Percentiles rank a stretch among this genome's conserved stretches.
Evolutionary conservation across 1,284 basidiomycete genomes (phyloP).

Genomic region (Cutaneotrichosporon sp.): DNA sequence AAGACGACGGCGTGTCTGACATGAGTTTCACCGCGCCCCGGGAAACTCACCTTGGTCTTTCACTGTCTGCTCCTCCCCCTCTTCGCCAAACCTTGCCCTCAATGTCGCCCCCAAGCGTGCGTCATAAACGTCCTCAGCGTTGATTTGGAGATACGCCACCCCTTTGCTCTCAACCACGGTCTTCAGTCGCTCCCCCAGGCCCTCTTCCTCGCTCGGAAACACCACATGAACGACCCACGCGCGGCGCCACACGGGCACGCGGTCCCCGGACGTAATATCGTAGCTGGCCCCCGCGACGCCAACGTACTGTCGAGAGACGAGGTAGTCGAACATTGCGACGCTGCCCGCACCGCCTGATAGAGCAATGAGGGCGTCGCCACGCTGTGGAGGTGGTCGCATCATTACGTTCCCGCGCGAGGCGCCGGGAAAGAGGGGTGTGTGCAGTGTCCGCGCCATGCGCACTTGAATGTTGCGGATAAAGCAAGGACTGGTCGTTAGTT

Average conservation of each 20-base stretch:
- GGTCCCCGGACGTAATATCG: slow-evolving; percentile 33
- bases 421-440: slow-evolving; percentile 24
- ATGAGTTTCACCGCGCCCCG: neutral
- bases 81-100: neutral
- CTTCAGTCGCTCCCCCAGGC: slow-evolving; percentile 20
- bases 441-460: slow-evolving; percentile 27
- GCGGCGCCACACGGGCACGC: slow-evolving; percentile 33
- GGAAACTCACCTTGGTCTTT: slow-evolving; percentile 20
- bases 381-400: slow-evolving; percentile 25
- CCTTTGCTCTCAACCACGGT: slow-evolving; percentile 19
- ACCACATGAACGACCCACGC: slow-evolving; percentile 45
- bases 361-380: slow-evolving; percentile 28
- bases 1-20: no score
- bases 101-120: slow-evolving; percentile 13
- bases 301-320: slow-evolving; percentile 27
- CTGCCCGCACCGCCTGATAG: slow-evolving; percentile 44
- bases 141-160: slow-evolving; percentile 28
- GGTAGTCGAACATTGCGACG: slow-evolving; percentile 35
- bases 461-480: slow-evolving; percentile 25
- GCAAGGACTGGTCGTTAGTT: slow-evolving; percentile 22
- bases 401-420: neutral
- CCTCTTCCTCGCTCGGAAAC: slow-evolving; percentile 24
- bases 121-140: slow-evolving; percentile 44
- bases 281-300: slow-evolving; percentile 20
- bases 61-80: neutral